Base-by-base conservation (phyloP, 371 early-diverging fungal genomes). In the Nematocida ausubeli region DNA sequence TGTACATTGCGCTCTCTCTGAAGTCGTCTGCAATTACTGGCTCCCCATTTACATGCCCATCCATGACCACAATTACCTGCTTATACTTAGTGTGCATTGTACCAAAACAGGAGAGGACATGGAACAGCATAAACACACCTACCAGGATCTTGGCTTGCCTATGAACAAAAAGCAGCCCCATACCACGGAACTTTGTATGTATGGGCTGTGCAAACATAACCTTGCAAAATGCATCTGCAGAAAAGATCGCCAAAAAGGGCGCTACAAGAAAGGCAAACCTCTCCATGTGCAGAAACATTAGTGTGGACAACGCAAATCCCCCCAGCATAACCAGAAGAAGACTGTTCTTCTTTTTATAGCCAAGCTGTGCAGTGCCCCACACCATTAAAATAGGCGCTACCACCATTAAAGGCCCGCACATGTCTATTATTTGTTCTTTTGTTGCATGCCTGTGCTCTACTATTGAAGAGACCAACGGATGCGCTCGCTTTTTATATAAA, bases 1-100 rank as follows among this genome's bases (percentile, higher is more conserved):
- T 89, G 95, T 95, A 97, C 84, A 93, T 94, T 87, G 96, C 96
- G 0, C 96, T 95, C 85, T 97, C 98, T 82, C 98, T 89, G 90
- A 96, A 97, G 83, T 97, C 98, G 75, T 97, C 98, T 82, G 96
- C 95, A 78, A 97, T 95, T 71, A 89, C 85, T 42, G 90, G 91
- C 0, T 91, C 90, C 2, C 95, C 95, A 84, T 94, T 92, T 3
- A 87, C 88, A 32, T 86, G 86, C 28, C 90, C 89, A 9, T 92
- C 90, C 0, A 95, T 91, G n/a, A 95, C 89, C 0, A 97, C 93
- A 51, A 97, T 92, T n/a, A 96, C 63, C 19, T 72, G 39, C 14
- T n/a, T 49, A 4, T 60, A 28, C 35, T 30, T 44, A 14, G 1
- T 37, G 32, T 49, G 55, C 22, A 44, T 37, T 16, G 50, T 52